These are phyloP conservation scores for Tephrocybe sp. DNA, from an alignment of 768 basidiomycete species.

Conservation along the genomic window DNA sequence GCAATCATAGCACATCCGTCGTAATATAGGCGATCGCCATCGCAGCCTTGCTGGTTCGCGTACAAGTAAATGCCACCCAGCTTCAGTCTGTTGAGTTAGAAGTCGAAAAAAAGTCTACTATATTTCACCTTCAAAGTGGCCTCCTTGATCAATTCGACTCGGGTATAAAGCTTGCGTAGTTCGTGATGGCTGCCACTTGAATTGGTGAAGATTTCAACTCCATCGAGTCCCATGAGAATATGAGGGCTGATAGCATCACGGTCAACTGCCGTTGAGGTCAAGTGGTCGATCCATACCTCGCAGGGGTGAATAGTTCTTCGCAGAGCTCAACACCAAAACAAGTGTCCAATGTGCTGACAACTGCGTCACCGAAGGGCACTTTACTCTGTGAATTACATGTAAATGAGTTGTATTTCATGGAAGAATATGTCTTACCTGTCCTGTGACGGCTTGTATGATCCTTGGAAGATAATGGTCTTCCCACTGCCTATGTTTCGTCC, in stretches of 20 bases:
- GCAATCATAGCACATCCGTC: conserved; percentile 97
- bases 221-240: conserved; percentile 96
- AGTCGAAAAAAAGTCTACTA: background rate
- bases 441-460: conserved; percentile 84
- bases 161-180: conserved; percentile 88
- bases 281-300: conserved; percentile 63
- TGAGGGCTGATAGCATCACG: conserved; percentile 68
- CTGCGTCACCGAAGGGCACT: conserved; percentile 95
- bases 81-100: conserved; percentile 37
- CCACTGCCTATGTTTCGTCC: conserved; percentile 84
- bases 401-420: background rate
- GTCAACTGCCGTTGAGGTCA: background rate
- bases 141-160: conserved; percentile 94
- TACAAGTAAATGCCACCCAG: conserved; percentile 96
- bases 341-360: conserved; percentile 90
- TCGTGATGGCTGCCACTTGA: conserved; percentile 99
- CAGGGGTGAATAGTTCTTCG: conserved; percentile 96
- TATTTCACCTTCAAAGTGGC: conserved; percentile 82
- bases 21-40: conserved; percentile 96
- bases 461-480: conserved; percentile 92
- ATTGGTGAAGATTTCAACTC: conserved; percentile 98
- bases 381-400: conserved; percentile 49
- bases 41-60: conserved; percentile 98
- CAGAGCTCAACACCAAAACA: conserved; percentile 97
- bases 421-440: conserved; percentile 55